Base-by-base conservation (phyloP, 2,329 filamentous ascomycete genomes). In the Sporothrix phasma region DNA sequence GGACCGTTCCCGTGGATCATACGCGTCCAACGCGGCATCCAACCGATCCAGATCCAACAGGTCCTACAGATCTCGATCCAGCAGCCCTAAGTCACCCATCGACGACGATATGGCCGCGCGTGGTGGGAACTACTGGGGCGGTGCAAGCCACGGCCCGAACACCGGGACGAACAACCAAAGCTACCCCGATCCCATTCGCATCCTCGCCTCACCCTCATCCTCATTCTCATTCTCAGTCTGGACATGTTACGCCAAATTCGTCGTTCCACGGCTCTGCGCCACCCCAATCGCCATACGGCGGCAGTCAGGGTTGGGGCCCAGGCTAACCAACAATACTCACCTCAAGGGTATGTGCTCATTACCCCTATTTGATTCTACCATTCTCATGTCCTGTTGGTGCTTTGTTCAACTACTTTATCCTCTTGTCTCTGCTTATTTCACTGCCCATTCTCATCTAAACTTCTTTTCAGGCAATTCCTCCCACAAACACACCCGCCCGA, bases 391-490 rank as follows among this genome's bases (percentile, higher is more conserved):
- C n/a, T 26, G 19, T 26, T 6, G 22, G n/a, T 61, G 2, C 37
- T 41, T 54, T 54, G 58, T 17, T 19, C 34, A n/a, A 11, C 43
- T 73, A 47, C 6, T 43, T n/a, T 24, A 37, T 29, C 15, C 13
- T 19, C 19, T 24, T 11, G 7, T 39, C 6, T 45, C 6, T 22
- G 19, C 60, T 47, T 31, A 7, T 19, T n/a, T 17, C 39, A 2
- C 39, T n/a, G 5, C 5, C 19, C 17, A 2, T 17, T 43, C 37
- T 46, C 34, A 17, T 8, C 58, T 64, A 56, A 66, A 17, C 10
- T 41, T 39, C 43, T 22, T n/a, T 4, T 77, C 67, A 87, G 84
- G 34, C 87, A 87, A 74, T 87, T 86, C 49, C 80, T 82, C 22
- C 80, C 85, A 47, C 81, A 84, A 39, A 39, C 31, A 24, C 51